Percentiles rank a stretch among this genome's conserved stretches.
phyloP scores from a whole-genome alignment of 2,329 filamentous ascomycete species.

The Hypoxylon sp. region DNA sequence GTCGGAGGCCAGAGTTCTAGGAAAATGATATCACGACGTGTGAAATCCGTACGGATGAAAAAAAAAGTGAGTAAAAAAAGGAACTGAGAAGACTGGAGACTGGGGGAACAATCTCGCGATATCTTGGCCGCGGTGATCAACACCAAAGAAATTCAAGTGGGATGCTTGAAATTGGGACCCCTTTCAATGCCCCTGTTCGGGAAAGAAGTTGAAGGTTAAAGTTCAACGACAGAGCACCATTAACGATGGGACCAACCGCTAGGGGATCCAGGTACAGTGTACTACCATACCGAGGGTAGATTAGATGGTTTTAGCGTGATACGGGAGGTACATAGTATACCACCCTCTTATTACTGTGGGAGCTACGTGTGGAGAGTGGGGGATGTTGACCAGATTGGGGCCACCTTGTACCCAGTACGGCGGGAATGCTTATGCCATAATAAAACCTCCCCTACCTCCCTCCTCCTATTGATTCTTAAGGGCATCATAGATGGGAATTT shows the following conservation, averaged over 20 bases:
- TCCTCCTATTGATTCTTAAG: not conserved
- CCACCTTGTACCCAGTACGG: slow-evolving; percentile 12
- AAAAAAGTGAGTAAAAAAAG: slow-evolving; percentile 11
- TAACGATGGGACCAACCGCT: slow-evolving; percentile 7
- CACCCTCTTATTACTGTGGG: not conserved
- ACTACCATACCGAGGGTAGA: not conserved
- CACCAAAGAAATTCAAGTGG: slow-evolving; percentile 35
- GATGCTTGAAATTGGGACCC: slow-evolving; percentile 38
- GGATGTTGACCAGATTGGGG: not conserved
- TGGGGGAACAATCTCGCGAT: slow-evolving; percentile 37
- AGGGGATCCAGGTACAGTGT: slow-evolving; percentile 3
- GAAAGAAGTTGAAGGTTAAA: slow-evolving; percentile 37
- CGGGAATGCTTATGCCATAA: not conserved
- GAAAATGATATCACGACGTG: slow-evolving; percentile 2
- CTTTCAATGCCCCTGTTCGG: slow-evolving; percentile 29
- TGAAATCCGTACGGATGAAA: slow-evolving; percentile 1
- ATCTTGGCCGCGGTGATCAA: slow-evolving; percentile 39
- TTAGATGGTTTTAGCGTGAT: slow-evolving; percentile 1
- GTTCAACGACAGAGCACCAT: slow-evolving; percentile 30
- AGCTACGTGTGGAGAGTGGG: slow-evolving; percentile 4
- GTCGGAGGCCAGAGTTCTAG: slow-evolving; percentile 10
- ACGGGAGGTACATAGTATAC: not conserved
- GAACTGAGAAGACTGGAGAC: slow-evolving; percentile 13
- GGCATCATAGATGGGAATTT: not conserved
- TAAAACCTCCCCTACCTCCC: not conserved